Conservation (phyloP, 441 rosid species). For the Euphorbia schlechtendalii region DNA sequence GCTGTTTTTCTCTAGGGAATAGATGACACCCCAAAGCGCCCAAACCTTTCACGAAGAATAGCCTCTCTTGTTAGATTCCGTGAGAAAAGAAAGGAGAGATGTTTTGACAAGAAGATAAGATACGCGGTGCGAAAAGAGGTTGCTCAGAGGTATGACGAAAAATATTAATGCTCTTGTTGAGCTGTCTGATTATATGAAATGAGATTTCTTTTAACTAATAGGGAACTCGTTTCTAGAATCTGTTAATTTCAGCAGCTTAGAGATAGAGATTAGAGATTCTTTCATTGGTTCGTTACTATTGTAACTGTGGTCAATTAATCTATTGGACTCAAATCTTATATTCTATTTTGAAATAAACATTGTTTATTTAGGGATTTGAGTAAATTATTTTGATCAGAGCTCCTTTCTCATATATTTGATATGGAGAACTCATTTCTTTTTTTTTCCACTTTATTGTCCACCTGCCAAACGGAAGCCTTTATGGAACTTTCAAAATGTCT, state of each 20-base stretch:
- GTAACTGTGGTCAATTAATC: too few species aligned
- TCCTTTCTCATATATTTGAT: too few species aligned
- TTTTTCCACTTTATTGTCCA: too few species aligned
- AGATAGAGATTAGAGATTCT: too few species aligned
- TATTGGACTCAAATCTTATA: too few species aligned
- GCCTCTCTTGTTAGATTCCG: conserved; percentile 77
- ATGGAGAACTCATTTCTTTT: too few species aligned
- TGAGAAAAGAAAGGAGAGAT: conserved; percentile 72
- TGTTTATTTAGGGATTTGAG: too few species aligned
- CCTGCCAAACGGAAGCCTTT: too few species aligned
- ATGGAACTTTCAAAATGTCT: too few species aligned
- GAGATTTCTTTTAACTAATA: not conserved
- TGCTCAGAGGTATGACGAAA: conserved; percentile 50
- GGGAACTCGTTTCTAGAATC: not conserved
- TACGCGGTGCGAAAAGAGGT: conserved; percentile 70
- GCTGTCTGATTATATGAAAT: not conserved
- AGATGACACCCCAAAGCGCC: conserved; percentile 41
- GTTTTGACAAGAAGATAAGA: conserved; percentile 79
- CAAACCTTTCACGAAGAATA: conserved; percentile 58
- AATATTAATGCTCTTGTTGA: not conserved
- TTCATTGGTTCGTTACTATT: too few species aligned
- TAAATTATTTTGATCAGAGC: too few species aligned
- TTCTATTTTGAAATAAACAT: too few species aligned
- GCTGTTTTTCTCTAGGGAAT: conserved; percentile 31
- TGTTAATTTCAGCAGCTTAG: not conserved